Evolutionary conservation across 2,329 filamentous ascomycete species (phyloP).

Genomic region (Curvularia lunata): DNA sequence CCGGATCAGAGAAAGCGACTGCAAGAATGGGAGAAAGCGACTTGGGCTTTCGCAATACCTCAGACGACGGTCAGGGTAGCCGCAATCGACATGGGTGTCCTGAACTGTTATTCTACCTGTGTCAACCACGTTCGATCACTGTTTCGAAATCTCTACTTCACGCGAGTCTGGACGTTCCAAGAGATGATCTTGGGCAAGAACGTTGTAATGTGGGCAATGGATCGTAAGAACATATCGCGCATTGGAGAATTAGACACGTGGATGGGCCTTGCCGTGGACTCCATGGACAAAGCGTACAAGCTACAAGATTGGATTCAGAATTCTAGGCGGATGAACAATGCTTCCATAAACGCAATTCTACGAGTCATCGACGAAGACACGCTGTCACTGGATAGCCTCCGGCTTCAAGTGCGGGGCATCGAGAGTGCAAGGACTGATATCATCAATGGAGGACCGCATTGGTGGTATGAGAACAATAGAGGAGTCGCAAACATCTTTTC

Average conservation of each 20-base stretch:
- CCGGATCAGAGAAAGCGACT: conserved; percentile 2
- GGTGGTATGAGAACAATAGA: conserved; percentile 10
- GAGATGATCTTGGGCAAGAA: conserved; percentile 16
- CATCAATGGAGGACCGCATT: conserved; percentile 11
- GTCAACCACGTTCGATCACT: conserved; percentile 9
- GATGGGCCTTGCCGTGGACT: conserved; percentile 10
- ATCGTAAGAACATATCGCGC: not conserved
- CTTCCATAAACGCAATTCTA: conserved; percentile 5
- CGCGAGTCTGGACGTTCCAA: conserved; percentile 12
- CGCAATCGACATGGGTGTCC: conserved; percentile 11
- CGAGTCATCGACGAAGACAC: conserved; percentile 7
- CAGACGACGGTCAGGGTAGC: conserved; percentile 7
- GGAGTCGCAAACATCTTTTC: conserved; percentile 12
- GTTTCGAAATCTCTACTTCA: conserved; percentile 11
- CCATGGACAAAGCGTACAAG: conserved; percentile 9
- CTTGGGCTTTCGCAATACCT: conserved; percentile 6
- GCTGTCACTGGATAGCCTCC: not conserved
- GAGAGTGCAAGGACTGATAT: conserved; percentile 8
- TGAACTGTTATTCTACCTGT: conserved; percentile 13
- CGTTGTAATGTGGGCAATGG: conserved; percentile 12
- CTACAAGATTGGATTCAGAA: conserved; percentile 2
- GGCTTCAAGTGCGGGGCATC: conserved; percentile 5
- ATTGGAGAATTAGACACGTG: conserved; percentile 10
- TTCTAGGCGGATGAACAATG: not conserved
- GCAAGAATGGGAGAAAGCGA: not conserved